Evolutionary conservation across 805 yeast genomes (phyloP).

Genomic region (Brettanomyces sp.): DNA sequence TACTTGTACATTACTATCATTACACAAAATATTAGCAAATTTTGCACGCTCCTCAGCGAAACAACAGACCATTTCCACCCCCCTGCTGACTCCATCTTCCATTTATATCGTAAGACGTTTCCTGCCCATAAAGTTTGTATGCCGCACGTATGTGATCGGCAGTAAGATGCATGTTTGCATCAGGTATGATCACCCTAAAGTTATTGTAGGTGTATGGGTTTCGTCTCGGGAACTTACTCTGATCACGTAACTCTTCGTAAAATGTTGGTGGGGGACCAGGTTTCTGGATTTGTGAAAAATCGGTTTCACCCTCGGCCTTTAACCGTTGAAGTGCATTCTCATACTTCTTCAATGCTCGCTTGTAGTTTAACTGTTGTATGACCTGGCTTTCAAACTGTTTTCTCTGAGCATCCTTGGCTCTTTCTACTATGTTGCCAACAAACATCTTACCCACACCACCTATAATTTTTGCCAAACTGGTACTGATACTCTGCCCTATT

Average conservation of each 20-base stretch:
- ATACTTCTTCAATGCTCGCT: constrained; percentile 23
- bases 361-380: constrained; percentile 31
- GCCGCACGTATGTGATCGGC: constrained; percentile 88
- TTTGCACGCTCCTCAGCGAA: constrained; percentile 31
- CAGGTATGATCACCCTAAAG: constrained; percentile 16
- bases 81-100: constrained; percentile 68
- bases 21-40: background rate
- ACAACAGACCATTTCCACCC: constrained; percentile 61
- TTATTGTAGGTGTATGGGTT: constrained; percentile 8
- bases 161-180: constrained; percentile 46
- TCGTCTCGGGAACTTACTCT: background rate
- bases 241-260: constrained; percentile 3
- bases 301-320: constrained; percentile 29
- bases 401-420: constrained; percentile 64
- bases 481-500: constrained; percentile 71
- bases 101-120: constrained; percentile 50
- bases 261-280: constrained; percentile 15
- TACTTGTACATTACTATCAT: too few species aligned
- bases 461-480: constrained; percentile 67
- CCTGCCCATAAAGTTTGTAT: constrained; percentile 66
- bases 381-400: constrained; percentile 37
- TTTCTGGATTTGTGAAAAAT: constrained; percentile 11
- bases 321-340: constrained; percentile 27
- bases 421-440: constrained; percentile 82
- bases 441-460: constrained; percentile 84